Conservation (phyloP, 2,329 filamentous ascomycete genomes). For the Orbilia oligospora region DNA sequence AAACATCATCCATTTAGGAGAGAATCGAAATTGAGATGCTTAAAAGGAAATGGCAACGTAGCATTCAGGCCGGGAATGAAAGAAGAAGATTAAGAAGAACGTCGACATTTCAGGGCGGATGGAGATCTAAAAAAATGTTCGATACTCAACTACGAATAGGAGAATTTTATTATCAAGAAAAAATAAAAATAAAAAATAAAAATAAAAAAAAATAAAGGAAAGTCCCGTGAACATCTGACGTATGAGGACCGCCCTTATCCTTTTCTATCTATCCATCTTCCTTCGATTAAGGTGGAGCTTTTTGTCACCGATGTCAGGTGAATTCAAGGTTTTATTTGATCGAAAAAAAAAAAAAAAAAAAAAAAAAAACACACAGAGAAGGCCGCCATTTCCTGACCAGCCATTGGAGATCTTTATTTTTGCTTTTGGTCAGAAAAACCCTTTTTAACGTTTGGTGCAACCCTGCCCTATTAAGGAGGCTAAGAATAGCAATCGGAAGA, state of each 20-base stretch:
- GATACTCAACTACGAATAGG: constrained; percentile 17
- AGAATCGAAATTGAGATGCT: constrained; percentile 21
- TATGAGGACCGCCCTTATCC: constrained; percentile 33
- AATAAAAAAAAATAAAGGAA: background rate
- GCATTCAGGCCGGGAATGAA: constrained; percentile 22
- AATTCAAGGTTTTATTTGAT: constrained; percentile 1
- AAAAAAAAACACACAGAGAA: too few species aligned
- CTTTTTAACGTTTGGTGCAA: constrained; percentile 58
- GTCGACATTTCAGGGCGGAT: constrained; percentile 1
- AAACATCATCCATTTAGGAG: constrained; percentile 6
- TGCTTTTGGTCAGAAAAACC: constrained; percentile 10
- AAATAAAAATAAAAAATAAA: too few species aligned
- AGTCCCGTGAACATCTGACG: constrained; percentile 30
- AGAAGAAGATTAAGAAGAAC: too few species aligned
- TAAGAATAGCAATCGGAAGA: constrained; percentile 42
- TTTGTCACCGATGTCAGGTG: constrained; percentile 28
- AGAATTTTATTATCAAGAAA: background rate
- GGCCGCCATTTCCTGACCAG: too few species aligned
- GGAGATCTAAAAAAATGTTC: constrained; percentile 6
- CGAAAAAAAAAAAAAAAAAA: background rate
- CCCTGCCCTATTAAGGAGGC: constrained; percentile 33
- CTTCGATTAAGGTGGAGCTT: background rate
- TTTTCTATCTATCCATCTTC: background rate
- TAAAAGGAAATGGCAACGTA: constrained; percentile 35
- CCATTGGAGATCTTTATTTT: constrained; percentile 20